These are phyloP conservation scores for Parachaetomium inaequale DNA, from an alignment of 495 filamentous ascomycete genomes.

Conservation along the genomic window DNA sequence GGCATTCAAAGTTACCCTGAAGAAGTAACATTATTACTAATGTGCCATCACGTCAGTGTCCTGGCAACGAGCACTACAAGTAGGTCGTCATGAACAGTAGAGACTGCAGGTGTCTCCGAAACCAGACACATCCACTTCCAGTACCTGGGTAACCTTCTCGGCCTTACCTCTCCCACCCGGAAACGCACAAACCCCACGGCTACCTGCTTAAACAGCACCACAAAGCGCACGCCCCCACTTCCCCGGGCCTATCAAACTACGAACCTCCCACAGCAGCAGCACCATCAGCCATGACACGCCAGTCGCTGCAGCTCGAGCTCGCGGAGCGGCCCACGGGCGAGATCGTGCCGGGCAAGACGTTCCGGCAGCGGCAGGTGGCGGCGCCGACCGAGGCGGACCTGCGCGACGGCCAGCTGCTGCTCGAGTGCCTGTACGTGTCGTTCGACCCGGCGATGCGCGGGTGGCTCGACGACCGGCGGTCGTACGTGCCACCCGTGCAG, in stretches of 20 bases:
- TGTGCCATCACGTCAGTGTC: not conserved
- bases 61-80: not conserved
- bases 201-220: not conserved
- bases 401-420: slow-evolving; percentile 58
- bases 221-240: no score
- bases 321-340: slow-evolving; percentile 45
- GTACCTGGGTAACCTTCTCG: not conserved
- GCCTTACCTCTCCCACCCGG: no score
- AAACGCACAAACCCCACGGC: not conserved
- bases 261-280: not conserved
- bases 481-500: slow-evolving; percentile 64
- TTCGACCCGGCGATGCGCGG: slow-evolving; percentile 79
- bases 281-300: slow-evolving; percentile 29
- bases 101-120: no score
- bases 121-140: not conserved
- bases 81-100: no score
- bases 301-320: slow-evolving; percentile 48
- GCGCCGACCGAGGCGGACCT: slow-evolving; percentile 47
- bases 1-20: not conserved
- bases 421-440: slow-evolving; percentile 66
- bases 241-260: not conserved
- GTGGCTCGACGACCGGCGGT: slow-evolving; percentile 65
- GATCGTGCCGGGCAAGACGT: slow-evolving; percentile 50
- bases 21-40: slow-evolving; percentile 5
- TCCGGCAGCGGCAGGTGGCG: slow-evolving; percentile 46